Evolutionary conservation across 441 rosid genomes (phyloP).

Genomic region (Adansonia gregorii): DNA sequence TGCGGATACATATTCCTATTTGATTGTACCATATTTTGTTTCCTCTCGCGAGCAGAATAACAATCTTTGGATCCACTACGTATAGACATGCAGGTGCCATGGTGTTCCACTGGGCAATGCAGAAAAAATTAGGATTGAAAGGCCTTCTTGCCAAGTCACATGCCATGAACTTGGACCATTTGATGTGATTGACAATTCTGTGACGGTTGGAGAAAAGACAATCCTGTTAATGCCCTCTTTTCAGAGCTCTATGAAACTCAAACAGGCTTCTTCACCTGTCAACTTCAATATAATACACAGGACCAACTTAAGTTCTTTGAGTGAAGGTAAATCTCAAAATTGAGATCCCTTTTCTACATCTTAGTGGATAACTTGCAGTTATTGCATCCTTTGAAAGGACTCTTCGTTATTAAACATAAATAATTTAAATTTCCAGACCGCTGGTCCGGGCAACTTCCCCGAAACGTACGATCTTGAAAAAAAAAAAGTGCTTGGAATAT

Average conservation of each 20-base stretch:
- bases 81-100: constrained; percentile 84
- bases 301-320: constrained; percentile 65
- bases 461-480: constrained; percentile 21
- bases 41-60: constrained; percentile 3
- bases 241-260: constrained; percentile 47
- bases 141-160: constrained; percentile 57
- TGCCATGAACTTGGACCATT: constrained; percentile 46
- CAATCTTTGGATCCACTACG: constrained; percentile 26
- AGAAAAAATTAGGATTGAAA: constrained; percentile 38
- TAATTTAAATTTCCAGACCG: neutral
- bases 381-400: neutral
- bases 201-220: constrained; percentile 67
- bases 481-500: neutral
- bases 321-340: constrained; percentile 61
- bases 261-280: constrained; percentile 53
- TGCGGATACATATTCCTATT: neutral
- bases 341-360: constrained; percentile 13
- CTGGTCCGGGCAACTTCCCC: constrained; percentile 6
- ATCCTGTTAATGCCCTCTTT: constrained; percentile 63
- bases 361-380: neutral
- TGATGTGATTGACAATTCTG: constrained; percentile 62
- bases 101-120: constrained; percentile 48
- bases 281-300: constrained; percentile 68
- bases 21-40: neutral
- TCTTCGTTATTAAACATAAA: constrained; percentile 3